Evolutionary conservation across 179 eudicot species (phyloP).

Genomic region (Beta macrorhiza): DNA sequence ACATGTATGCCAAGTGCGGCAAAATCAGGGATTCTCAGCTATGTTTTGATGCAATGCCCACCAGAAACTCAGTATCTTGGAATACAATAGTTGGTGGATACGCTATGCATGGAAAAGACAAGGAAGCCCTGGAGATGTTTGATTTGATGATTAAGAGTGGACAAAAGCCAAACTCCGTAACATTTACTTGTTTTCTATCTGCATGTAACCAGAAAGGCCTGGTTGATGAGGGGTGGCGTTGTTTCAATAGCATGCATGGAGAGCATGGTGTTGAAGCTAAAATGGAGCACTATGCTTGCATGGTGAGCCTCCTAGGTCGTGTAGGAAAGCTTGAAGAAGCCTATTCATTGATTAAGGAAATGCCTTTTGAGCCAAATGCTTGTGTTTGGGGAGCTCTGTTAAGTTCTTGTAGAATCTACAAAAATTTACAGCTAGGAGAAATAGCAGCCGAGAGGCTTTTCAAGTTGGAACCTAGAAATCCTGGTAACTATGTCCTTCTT

Average conservation of each 20-base stretch:
- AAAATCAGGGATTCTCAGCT: slow-evolving; percentile 44
- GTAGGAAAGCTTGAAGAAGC: slow-evolving; percentile 52
- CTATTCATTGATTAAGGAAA: slow-evolving; percentile 38
- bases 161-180: slow-evolving; percentile 39
- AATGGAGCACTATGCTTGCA: slow-evolving; percentile 53
- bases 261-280: slow-evolving; percentile 40
- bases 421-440: slow-evolving; percentile 39
- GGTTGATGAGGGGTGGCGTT: slow-evolving; percentile 38
- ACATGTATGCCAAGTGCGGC: slow-evolving; percentile 58
- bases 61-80: slow-evolving; percentile 41
- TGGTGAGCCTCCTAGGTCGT: slow-evolving; percentile 53
- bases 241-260: slow-evolving; percentile 37
- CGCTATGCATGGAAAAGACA: slow-evolving; percentile 47
- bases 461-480: slow-evolving; percentile 47
- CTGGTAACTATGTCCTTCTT: slow-evolving; percentile 49
- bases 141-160: slow-evolving; percentile 41
- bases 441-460: slow-evolving; percentile 43
- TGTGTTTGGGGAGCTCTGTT: slow-evolving; percentile 56
- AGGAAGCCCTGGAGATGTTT: slow-evolving; percentile 42
- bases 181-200: slow-evolving; percentile 42
- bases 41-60: slow-evolving; percentile 46
- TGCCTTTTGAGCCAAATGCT: slow-evolving; percentile 46
- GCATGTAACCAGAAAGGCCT: slow-evolving; percentile 55
- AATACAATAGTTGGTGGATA: slow-evolving; percentile 49
- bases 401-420: slow-evolving; percentile 42